These are phyloP conservation scores for Hypoxylon rubiginosum DNA, from an alignment of 2,329 filamentous ascomycete species.

Conservation along the genomic window DNA sequence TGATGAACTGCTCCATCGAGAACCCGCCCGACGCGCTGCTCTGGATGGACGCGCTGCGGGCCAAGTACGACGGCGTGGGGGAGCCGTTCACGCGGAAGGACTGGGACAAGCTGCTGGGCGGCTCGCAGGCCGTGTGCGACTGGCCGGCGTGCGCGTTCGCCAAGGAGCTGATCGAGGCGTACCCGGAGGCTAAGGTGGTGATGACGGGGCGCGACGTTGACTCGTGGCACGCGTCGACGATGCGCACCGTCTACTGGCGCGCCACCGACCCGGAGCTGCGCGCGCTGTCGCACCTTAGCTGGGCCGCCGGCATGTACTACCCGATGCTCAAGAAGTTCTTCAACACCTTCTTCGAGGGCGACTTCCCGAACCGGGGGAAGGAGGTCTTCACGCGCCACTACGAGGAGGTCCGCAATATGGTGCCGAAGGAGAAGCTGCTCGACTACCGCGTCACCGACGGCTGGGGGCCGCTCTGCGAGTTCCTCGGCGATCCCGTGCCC, in stretches of 20 bases:
- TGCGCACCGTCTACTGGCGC: constrained; percentile 78
- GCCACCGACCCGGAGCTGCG: constrained; percentile 73
- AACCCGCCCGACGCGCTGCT: constrained; percentile 76
- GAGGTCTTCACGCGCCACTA: constrained; percentile 65
- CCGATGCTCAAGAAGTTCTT: constrained; percentile 79
- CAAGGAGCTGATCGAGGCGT: constrained; percentile 77
- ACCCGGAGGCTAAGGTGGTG: constrained; percentile 79
- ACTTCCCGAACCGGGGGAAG: constrained; percentile 76
- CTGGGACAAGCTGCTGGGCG: constrained; percentile 77
- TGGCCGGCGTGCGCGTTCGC: constrained; percentile 77
- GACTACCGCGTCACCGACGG: constrained; percentile 53
- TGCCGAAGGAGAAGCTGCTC: constrained; percentile 51
- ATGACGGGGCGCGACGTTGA: constrained; percentile 76
- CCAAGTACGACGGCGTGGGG: constrained; percentile 69
- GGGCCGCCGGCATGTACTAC: constrained; percentile 77
- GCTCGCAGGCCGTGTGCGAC: constrained; percentile 77
- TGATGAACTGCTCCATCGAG: constrained; percentile 78
- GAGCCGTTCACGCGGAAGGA: constrained; percentile 73
- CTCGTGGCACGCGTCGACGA: constrained; percentile 71
- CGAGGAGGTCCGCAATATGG: constrained; percentile 48
- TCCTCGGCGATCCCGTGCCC: constrained; percentile 54
- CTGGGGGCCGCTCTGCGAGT: constrained; percentile 55
- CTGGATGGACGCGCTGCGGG: constrained; percentile 77
- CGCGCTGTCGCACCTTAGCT: constrained; percentile 69
- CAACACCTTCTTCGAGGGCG: constrained; percentile 75